Conservation (phyloP, 2,329 filamentous ascomycete genomes). For the Neospermospora avenae region DNA sequence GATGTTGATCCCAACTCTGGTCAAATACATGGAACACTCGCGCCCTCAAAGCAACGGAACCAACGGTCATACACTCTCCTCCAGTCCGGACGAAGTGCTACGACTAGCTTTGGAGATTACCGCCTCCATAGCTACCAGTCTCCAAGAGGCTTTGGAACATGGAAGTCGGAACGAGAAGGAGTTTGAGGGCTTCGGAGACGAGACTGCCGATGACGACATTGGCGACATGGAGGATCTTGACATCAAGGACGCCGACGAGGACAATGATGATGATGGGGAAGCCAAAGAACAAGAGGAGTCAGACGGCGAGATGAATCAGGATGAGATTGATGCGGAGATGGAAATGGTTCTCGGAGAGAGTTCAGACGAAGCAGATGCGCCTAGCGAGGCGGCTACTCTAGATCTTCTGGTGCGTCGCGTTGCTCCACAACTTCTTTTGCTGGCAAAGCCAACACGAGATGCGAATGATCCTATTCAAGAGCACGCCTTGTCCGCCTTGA, state of each 20-base stretch:
- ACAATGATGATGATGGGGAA: conserved; percentile 39
- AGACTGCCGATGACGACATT: conserved; percentile 24
- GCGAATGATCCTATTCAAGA: conserved; percentile 45
- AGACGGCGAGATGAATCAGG: conserved; percentile 49
- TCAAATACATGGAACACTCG: conserved; percentile 30
- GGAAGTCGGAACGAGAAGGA: conserved; percentile 41
- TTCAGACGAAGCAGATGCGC: conserved; percentile 39
- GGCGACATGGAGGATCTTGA: conserved; percentile 37
- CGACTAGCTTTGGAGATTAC: conserved; percentile 57
- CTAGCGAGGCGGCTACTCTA: conserved; percentile 29
- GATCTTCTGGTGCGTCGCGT: conserved; percentile 31
- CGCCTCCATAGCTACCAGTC: conserved; percentile 59
- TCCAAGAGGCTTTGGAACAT: conserved; percentile 50
- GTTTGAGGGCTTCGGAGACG: conserved; percentile 40
- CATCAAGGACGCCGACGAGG: conserved; percentile 39
- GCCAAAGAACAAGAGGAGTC: conserved; percentile 41
- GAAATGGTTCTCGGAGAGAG: conserved; percentile 55
- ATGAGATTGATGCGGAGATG: conserved; percentile 62
- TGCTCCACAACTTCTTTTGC: conserved; percentile 28
- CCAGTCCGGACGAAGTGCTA: conserved; percentile 31
- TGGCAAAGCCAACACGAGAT: conserved; percentile 19
- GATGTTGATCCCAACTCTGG: conserved; percentile 45
- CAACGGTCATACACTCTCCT: conserved; percentile 23
- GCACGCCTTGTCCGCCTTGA: conserved; percentile 57
- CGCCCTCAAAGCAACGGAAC: conserved; percentile 16